phyloP scores from a whole-genome alignment of 83 land plant genomes.

The Diphasiastrum complanatum region DNA sequence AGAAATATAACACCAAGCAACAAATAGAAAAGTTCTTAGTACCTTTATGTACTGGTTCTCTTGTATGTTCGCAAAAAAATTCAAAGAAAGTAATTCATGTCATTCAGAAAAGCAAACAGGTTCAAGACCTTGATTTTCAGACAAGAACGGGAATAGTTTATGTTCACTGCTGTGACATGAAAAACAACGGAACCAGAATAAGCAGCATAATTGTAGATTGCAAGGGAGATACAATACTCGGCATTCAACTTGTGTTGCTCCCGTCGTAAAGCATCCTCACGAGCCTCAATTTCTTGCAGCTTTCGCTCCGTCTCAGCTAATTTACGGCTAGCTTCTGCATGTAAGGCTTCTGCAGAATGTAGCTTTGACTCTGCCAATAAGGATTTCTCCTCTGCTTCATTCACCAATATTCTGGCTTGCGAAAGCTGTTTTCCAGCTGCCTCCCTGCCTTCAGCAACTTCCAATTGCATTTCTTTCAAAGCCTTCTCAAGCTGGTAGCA shows the following conservation, averaged over 20 bases:
- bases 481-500: slow-evolving; percentile 6
- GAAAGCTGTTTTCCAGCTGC: background rate
- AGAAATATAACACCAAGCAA: too few relatives aligned
- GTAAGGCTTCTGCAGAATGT: background rate
- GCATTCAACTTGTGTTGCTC: background rate
- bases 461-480: background rate
- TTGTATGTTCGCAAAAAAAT: too few relatives aligned
- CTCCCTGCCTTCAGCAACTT: background rate
- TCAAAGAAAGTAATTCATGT: too few relatives aligned
- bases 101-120: too few relatives aligned
- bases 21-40: too few relatives aligned
- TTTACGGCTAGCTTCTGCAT: background rate
- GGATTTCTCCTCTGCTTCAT: background rate
- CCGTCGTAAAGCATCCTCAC: background rate
- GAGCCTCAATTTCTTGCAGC: background rate
- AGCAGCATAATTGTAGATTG: too few relatives aligned
- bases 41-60: too few relatives aligned
- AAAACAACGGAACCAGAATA: too few relatives aligned
- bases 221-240: too few relatives aligned
- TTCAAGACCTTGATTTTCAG: too few relatives aligned
- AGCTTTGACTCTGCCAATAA: background rate
- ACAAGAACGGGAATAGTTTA: too few relatives aligned
- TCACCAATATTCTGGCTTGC: background rate
- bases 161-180: too few relatives aligned
- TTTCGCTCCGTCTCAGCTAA: background rate